Conservation (phyloP, 2,329 filamentous ascomycete genomes). For the Sporothrix inflata region DNA sequence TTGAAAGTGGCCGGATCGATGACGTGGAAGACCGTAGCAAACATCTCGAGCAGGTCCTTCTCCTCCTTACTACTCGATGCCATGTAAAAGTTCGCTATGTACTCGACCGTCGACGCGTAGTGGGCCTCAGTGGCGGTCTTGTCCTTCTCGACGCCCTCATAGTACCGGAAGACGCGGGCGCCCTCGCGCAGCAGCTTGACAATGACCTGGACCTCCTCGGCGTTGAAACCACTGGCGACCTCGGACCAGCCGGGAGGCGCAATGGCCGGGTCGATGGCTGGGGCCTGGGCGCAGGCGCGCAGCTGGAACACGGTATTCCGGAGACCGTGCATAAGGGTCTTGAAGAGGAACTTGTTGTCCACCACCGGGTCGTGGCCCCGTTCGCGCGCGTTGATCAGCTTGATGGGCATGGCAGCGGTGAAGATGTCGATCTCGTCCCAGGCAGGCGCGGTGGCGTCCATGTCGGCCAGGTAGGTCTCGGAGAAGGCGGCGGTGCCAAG, state of each 20-base stretch:
- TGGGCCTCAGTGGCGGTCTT: constrained; percentile 72
- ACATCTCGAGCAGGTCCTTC: constrained; percentile 95
- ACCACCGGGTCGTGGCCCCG: constrained; percentile 85
- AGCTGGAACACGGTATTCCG: constrained; percentile 97
- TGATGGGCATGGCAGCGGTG: constrained; percentile 84
- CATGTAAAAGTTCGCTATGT: constrained; percentile 94
- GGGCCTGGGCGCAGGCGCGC: constrained; percentile 79
- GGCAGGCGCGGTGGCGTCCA: constrained; percentile 75
- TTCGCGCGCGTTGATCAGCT: constrained; percentile 88
- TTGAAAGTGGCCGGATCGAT: constrained; percentile 98
- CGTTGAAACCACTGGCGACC: constrained; percentile 93
- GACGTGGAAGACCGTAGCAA: constrained; percentile 97
- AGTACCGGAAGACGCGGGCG: constrained; percentile 95
- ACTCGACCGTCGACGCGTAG: constrained; percentile 82
- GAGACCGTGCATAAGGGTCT: constrained; percentile 90
- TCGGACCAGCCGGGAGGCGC: constrained; percentile 92
- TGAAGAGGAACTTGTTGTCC: constrained; percentile 98
- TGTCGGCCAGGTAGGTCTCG: constrained; percentile 84
- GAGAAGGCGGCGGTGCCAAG: constrained; percentile 59
- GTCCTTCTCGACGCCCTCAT: constrained; percentile 73
- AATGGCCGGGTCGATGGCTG: constrained; percentile 73
- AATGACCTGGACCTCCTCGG: constrained; percentile 94
- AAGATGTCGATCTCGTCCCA: constrained; percentile 99
- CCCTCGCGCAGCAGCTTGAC: constrained; percentile 97
- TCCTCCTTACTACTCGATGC: constrained; percentile 93